Evolutionary conservation across 2,329 filamentous ascomycete species (phyloP).

Genomic region (Paracorniculantispora psalliotae): DNA sequence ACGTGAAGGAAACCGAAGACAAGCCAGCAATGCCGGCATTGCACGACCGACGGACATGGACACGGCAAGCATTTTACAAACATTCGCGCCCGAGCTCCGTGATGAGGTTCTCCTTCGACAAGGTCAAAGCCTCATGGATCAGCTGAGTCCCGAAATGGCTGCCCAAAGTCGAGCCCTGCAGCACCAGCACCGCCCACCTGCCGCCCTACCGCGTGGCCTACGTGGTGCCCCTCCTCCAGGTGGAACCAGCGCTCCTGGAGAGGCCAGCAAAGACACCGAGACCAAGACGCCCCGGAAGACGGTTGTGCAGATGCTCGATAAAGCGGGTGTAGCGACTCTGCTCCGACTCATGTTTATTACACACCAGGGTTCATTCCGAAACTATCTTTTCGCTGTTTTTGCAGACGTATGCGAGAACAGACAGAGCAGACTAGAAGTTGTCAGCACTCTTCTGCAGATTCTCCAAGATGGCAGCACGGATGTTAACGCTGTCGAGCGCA

Average conservation of each 20-base stretch:
- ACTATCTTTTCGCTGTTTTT: conserved; percentile 79
- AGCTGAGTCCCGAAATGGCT: conserved; percentile 78
- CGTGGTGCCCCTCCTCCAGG: conserved; percentile 27
- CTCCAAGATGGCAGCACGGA: conserved; percentile 93
- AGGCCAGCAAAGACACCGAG: conserved; percentile 38
- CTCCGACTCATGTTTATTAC: conserved; percentile 98
- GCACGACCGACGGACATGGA: conserved; percentile 72
- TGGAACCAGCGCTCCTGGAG: conserved; percentile 14
- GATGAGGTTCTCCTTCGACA: conserved; percentile 88
- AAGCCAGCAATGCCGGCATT: conserved; percentile 42
- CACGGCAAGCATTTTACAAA: conserved; percentile 84
- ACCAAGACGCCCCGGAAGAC: conserved; percentile 70
- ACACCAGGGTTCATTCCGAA: conserved; percentile 80
- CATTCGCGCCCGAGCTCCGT: conserved; percentile 77
- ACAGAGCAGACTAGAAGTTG: conserved; percentile 90
- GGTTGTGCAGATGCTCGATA: conserved; percentile 95
- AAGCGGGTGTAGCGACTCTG: conserved; percentile 89
- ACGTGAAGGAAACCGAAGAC: conserved; percentile 72
- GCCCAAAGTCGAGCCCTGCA: conserved; percentile 75
- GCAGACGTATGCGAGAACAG: conserved; percentile 91
- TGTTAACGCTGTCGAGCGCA: conserved; percentile 88
- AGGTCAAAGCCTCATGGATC: conserved; percentile 79
- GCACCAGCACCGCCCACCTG: conserved; percentile 34
- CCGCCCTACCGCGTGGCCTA: conserved; percentile 23
- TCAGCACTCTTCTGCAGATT: conserved; percentile 87